Percentiles rank a stretch among this genome's conserved stretches.
Evolutionary conservation across 1,284 basidiomycete species (phyloP).

Genomic region (Fomitiporia mediterranea): DNA sequence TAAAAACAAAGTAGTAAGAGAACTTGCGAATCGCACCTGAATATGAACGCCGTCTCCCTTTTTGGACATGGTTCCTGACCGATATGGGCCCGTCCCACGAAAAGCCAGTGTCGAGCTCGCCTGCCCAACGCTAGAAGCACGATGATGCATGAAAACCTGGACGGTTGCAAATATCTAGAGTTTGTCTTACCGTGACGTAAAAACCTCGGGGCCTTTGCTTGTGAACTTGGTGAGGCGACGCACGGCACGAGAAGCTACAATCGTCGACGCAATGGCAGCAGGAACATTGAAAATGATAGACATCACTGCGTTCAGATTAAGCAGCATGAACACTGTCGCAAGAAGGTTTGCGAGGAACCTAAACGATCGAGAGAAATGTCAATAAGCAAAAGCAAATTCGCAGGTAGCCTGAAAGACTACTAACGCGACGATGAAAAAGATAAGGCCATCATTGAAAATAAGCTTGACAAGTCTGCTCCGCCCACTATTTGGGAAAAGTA

Average conservation of each 20-base stretch:
- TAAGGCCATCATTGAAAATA: constrained; percentile 66
- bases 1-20: background rate
- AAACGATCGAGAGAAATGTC: constrained; percentile 15
- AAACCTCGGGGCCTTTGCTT: constrained; percentile 19
- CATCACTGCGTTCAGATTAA: constrained; percentile 70
- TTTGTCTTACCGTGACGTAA: constrained; percentile 15
- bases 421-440: constrained; percentile 71
- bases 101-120: constrained; percentile 20
- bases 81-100: constrained; percentile 16
- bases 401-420: constrained; percentile 31
- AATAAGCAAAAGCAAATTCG: background rate
- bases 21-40: constrained; percentile 13
- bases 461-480: constrained; percentile 56
- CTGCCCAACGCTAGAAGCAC: constrained; percentile 11
- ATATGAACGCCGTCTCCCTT: constrained; percentile 21
- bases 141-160: too few relatives aligned
- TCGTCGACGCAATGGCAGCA: constrained; percentile 59
- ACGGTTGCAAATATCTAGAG: background rate
- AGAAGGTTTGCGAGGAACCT: constrained; percentile 64
- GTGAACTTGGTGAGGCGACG: constrained; percentile 22
- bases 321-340: constrained; percentile 69
- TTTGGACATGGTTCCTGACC: constrained; percentile 3
- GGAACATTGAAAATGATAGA: constrained; percentile 72
- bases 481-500: constrained; percentile 30
- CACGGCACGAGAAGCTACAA: constrained; percentile 21